These are phyloP conservation scores for Yamadazyma sp. DNA, from an alignment of 805 yeast species.

Conservation along the genomic window DNA sequence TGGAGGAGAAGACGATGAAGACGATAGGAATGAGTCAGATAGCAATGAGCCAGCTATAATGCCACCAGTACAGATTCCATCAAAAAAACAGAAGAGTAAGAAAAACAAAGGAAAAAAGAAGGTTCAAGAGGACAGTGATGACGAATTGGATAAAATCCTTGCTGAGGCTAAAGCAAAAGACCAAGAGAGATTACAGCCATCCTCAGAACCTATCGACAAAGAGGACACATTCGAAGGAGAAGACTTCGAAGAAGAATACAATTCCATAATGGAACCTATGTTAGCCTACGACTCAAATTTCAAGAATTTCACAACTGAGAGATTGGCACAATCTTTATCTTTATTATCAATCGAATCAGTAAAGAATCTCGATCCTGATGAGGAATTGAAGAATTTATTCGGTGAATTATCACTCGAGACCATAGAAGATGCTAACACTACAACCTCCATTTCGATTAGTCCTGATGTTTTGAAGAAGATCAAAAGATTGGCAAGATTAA, in stretches of 20 bases:
- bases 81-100: slow-evolving; percentile 22
- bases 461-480: slow-evolving; percentile 69
- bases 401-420: slow-evolving; percentile 69
- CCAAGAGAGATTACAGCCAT: slow-evolving; percentile 3
- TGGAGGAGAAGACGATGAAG: slow-evolving; percentile 14
- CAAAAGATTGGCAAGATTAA: slow-evolving; percentile 52
- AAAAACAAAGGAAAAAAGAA: slow-evolving; percentile 13
- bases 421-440: slow-evolving; percentile 70
- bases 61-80: slow-evolving; percentile 4
- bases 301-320: slow-evolving; percentile 43
- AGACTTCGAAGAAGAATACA: slow-evolving; percentile 24
- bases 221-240: slow-evolving; percentile 1
- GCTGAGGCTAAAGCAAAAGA: slow-evolving; percentile 37
- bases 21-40: slow-evolving; percentile 14
- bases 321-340: slow-evolving; percentile 37
- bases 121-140: slow-evolving; percentile 42
- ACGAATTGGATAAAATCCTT: slow-evolving; percentile 56
- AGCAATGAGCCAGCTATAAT: slow-evolving; percentile 13
- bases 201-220: neutral
- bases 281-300: slow-evolving; percentile 43
- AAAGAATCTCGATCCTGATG: slow-evolving; percentile 69
- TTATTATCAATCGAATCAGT: slow-evolving; percentile 43
- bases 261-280: slow-evolving; percentile 23
- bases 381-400: slow-evolving; percentile 66
- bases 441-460: slow-evolving; percentile 65